Base-by-base conservation (phyloP, 2,329 filamentous ascomycete species). In the Cordyceps fumosorosea region DNA sequence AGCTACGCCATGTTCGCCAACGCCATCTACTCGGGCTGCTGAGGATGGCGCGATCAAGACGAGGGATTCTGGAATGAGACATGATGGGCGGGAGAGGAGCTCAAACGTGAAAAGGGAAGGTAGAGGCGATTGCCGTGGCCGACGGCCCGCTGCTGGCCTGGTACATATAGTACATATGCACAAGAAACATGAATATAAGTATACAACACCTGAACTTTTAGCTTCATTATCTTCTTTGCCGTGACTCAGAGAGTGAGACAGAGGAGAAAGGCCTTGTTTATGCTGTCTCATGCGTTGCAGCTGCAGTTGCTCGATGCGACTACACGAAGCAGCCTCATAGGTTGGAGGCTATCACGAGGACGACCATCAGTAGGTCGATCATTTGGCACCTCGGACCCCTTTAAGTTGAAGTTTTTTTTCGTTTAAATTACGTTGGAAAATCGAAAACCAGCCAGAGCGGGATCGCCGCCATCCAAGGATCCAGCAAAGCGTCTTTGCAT, bases 1-100 rank as follows among this genome's bases (percentile, higher is more conserved):
- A 66, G 60, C 3, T 67, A 65, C 48, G 62, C 60, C 37, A 54
- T 66, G 8, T 67, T 66, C 16, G 65, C 65, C 14, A 66, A 67
- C 42, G 54, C 64, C 40, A 61, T 65, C 24, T 62, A 56, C 42
- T 32, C 58, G 14, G 16, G 63, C 24, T 65, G 62, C 51, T 62
- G 62, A 54, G 42, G 10, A 45, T 56, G 60, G 24, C 34, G 48
- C 40, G 3, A 47, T 60, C 6, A 0, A 1, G 5, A n/a, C 3
- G 42, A 22, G 7, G 20, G 40, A 8, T 26, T 37, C 10, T n/a
- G 29, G 26, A 7, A 55, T 48, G 32, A 61, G 51, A 61, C 58
- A 50, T 55, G 40, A 40, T 50, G 18, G 34, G 57, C 56, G 10
- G 34, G 45, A 16, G 45, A 18, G 20, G 3, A 18, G 16, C 40